Conservation (phyloP, 2,329 filamentous ascomycete species). For the Celoporthe dispersa region DNA sequence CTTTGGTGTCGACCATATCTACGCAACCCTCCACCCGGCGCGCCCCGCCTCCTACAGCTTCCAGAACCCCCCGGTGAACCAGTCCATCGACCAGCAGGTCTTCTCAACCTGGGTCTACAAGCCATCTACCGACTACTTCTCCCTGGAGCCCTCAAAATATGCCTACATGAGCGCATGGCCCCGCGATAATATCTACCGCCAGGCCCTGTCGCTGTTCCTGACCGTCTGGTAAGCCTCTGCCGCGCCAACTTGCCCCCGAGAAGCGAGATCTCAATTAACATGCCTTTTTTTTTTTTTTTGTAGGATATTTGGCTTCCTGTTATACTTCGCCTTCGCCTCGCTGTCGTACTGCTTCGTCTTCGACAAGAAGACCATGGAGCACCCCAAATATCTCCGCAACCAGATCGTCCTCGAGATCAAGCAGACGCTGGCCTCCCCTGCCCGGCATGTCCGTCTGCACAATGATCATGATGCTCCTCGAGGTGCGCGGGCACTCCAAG, state of each 20-base stretch:
- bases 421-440: conserved; percentile 76
- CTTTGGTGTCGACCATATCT: conserved; percentile 78
- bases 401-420: conserved; percentile 85
- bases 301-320: conserved; percentile 82
- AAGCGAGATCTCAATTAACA: background rate
- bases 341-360: conserved; percentile 89
- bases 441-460: conserved; percentile 84
- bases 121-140: conserved; percentile 73
- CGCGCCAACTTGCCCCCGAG: background rate
- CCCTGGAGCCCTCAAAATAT: conserved; percentile 70
- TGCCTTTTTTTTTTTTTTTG: background rate
- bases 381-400: conserved; percentile 95
- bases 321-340: conserved; percentile 84
- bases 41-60: conserved; percentile 57
- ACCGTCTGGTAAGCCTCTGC: conserved; percentile 76
- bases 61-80: conserved; percentile 54
- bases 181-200: conserved; percentile 77
- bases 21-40: conserved; percentile 71
- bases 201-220: conserved; percentile 75
- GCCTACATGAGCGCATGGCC: conserved; percentile 80
- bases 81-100: conserved; percentile 52
- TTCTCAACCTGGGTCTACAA: conserved; percentile 71
- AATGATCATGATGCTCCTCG: conserved; percentile 77
- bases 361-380: conserved; percentile 85
- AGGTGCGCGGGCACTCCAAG: conserved; percentile 83